These are phyloP conservation scores for Lanmaoa pseudosensibilis DNA, from an alignment of 768 basidiomycete species.

Conservation along the genomic window DNA sequence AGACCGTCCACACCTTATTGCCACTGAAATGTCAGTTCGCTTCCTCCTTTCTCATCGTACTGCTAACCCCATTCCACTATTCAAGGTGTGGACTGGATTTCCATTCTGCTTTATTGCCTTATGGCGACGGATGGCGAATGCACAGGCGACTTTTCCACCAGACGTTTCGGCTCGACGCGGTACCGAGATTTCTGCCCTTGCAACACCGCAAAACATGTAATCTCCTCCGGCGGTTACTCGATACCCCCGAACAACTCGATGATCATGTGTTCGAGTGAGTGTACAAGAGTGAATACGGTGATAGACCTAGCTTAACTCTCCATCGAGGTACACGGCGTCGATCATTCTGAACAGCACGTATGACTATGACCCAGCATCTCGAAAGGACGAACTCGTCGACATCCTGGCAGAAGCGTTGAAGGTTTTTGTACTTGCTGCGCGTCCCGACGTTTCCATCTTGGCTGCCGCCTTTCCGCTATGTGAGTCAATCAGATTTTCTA, in stretches of 20 bases:
- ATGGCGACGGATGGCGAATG: constrained; percentile 15
- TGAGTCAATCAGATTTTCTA: not conserved
- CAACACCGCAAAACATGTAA: constrained; percentile 5
- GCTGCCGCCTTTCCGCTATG: not conserved
- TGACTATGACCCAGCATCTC: constrained; percentile 1
- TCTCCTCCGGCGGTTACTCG: constrained; percentile 1
- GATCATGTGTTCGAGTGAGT: constrained; percentile 12
- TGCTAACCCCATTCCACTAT: not conserved
- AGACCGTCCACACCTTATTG: constrained; percentile 1
- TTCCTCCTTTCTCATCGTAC: not conserved
- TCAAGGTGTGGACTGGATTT: constrained; percentile 3
- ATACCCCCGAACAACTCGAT: not conserved
- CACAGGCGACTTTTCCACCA: constrained; percentile 18
- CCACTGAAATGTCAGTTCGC: not conserved
- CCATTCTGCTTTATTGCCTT: not conserved
- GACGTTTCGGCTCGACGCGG: not conserved
- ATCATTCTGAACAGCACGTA: constrained; percentile 6
- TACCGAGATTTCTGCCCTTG: not conserved
- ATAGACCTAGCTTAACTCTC: no score
- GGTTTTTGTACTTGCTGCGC: not conserved
- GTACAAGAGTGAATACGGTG: not conserved
- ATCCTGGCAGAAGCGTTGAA: not conserved
- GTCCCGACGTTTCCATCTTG: not conserved
- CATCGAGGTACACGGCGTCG: not conserved
- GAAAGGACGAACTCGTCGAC: constrained; percentile 6